Base-by-base conservation (phyloP, 1,139 yeast genomes). In the Magnusiomyces ingens region DNA sequence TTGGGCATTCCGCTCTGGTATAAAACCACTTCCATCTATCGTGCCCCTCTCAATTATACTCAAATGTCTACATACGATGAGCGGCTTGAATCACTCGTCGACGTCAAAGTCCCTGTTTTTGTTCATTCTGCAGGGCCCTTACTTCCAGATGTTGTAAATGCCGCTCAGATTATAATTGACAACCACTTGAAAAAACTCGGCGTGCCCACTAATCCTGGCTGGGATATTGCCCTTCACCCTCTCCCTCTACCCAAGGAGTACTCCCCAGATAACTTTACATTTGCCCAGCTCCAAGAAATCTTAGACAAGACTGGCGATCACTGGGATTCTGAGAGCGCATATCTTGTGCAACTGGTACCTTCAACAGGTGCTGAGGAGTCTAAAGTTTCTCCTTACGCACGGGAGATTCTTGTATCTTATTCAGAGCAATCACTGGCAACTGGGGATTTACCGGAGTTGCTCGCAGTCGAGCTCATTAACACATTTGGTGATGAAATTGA, bases 1-100 rank as follows among this genome's bases (percentile, higher is more conserved):
- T 67, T 86, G n/a, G 96, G 96, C 1, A 64, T 82, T 18, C 96
- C 96, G 1, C 67, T 87, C 58, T 89, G 93, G 84, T 71, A 75
- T 55, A 67, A 70, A 49, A 80, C 95, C 40, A 87, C 96, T 3
- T 75, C 82, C 19, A 81, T 88, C 10, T 80, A 85, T 62, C 75
- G 96, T 57, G 94, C 95, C 0, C 80, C 81, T 29, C 72, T 90
- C 50, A 95, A 95, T 3, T 68, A 75, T 11, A 74, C 73, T 6
- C 75, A 77, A 55, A 80, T 88, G 55, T 68, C 74, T 52, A 60
- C 67, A 6, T 69, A 77, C 53, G 73, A 75, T 43, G 59, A 62
- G n/a, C 60, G 70, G 49, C 68, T 77, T 40, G 59, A 67, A 37
- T 52, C 67, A 11, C 68, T 71, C n/a, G 57, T 83, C 8, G 61